Percentiles rank a stretch among this genome's conserved stretches.
phyloP scores from a whole-genome alignment of 163 green algal genomes.

The Chlamydomonas reinhardtii region DNA sequence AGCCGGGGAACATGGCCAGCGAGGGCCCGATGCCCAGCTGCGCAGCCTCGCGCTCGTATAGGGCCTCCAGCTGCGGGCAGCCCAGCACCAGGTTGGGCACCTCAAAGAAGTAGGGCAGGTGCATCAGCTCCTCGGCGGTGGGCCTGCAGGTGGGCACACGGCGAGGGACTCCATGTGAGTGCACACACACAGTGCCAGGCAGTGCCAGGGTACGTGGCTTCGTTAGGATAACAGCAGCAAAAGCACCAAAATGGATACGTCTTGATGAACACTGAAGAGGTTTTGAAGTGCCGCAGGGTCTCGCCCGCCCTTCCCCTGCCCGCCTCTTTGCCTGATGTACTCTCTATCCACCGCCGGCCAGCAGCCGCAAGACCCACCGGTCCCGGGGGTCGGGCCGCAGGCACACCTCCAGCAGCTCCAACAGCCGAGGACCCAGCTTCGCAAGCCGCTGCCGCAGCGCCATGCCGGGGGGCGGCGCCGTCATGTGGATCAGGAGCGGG shows the following conservation, averaged over 20 bases:
- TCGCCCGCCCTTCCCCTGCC: no score
- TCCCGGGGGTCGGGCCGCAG: not conserved
- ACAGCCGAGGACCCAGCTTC: not conserved
- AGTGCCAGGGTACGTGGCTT: no score
- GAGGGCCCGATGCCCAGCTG: not conserved
- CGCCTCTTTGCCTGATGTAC: no score
- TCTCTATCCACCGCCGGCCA: no score
- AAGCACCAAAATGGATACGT: no score
- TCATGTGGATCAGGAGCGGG: not conserved
- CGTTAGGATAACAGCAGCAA: no score
- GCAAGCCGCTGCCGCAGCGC: not conserved
- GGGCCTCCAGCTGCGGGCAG: not conserved
- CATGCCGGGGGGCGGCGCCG: not conserved
- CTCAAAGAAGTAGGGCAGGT: slow-evolving; percentile 13
- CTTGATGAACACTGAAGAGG: no score
- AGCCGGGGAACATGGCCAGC: no score
- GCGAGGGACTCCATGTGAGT: no score
- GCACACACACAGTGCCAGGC: no score
- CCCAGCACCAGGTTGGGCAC: not conserved
- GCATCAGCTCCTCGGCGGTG: not conserved
- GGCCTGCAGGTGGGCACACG: not conserved
- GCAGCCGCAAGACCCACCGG: no score
- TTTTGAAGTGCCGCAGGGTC: no score
- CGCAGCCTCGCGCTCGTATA: not conserved
- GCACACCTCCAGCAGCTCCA: slow-evolving; percentile 9